Conservation (phyloP, 192 early-diverging fungal genomes). For the Cetraspora pellucida region DNA sequence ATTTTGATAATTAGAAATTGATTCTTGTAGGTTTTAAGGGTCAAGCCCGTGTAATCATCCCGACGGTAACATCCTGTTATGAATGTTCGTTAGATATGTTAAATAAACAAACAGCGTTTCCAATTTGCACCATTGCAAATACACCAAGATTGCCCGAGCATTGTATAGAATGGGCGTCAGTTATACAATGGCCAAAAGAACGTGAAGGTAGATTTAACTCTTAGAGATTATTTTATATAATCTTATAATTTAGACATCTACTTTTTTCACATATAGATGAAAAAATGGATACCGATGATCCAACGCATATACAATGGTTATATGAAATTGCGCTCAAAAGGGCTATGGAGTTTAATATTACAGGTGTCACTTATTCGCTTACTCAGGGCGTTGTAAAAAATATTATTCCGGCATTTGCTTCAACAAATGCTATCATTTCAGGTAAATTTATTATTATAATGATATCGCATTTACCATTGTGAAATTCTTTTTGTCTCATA, state of each 20-base stretch:
- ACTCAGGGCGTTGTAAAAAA: conserved; percentile 98
- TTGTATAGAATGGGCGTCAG: conserved; percentile 96
- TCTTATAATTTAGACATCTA: not conserved
- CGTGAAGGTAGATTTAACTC: conserved; percentile 48
- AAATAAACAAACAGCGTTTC: conserved; percentile 85
- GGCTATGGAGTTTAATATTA: conserved; percentile 82
- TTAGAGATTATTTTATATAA: not conserved
- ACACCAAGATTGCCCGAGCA: conserved; percentile 97
- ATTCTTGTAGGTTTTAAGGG: conserved; percentile 79
- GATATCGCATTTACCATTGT: not conserved
- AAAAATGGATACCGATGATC: conserved; percentile 79
- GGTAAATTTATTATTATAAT: conserved; percentile 37
- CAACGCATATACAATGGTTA: conserved; percentile 77
- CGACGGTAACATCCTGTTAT: conserved; percentile 85
- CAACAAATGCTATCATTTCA: conserved; percentile 82
- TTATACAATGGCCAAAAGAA: conserved; percentile 88
- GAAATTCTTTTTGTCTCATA: not conserved
- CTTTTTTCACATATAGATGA: conserved; percentile 36
- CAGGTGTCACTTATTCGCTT: conserved; percentile 85
- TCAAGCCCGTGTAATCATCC: conserved; percentile 90
- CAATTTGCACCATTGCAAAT: conserved; percentile 98
- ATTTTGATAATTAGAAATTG: not conserved
- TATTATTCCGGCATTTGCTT: conserved; percentile 96
- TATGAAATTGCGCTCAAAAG: conserved; percentile 66
- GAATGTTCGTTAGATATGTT: conserved; percentile 95